Evolutionary conservation across 441 rosid genomes (phyloP), one percentile per base, ranked within the genome.

Genomic region (Iberis amara): DNA sequence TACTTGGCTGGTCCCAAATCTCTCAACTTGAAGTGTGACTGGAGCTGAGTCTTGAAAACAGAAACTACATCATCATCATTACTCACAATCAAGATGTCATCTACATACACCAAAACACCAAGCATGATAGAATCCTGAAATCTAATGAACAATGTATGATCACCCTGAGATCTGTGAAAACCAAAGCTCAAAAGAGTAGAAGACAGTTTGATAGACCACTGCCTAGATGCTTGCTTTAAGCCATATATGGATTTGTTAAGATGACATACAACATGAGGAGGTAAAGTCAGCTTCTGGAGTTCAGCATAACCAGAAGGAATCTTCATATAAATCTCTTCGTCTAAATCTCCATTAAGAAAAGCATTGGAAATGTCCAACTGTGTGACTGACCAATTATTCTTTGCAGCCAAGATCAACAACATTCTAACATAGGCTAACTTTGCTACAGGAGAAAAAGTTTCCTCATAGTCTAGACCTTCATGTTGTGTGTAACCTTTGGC

Each of bases 31-130:
- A 51, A 51, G 2, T 8, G 3, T 3, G n/a, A 0, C 0, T 4
- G 2, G 8, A 37, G 6, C 0, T 4, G 4, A 0, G 0, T 1
- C 2, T n/a, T 23, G 1, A 37, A 51, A 0, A 0, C 4, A 3
- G 0, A 0, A 0, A 51, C n/a, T 0, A 1, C 7, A 0, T 0
- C 8, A 0, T 23, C 33, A 11, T 2, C 3, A 2, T 21, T 27
- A 4, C 46, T 27, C 0, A 40, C 27, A 0, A 52, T n/a, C 0
- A 52, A 0, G 0, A 52, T 38, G 2, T 52, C 57, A 11, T 52
- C 24, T 0, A 52, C 57, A 4, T 35, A 37, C 0, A 51, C 24
- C 2, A 38, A 1, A 0, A 8, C 23, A 0, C 13, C 33, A 3
- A 39, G 0, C 3, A 10, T 12, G 21, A 18, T 3, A 39, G 4